Percentiles rank a stretch among this genome's conserved stretches.
phyloP scores from a whole-genome alignment of 495 filamentous ascomycete species.

The Thermochaetoides thermophila region DNA sequence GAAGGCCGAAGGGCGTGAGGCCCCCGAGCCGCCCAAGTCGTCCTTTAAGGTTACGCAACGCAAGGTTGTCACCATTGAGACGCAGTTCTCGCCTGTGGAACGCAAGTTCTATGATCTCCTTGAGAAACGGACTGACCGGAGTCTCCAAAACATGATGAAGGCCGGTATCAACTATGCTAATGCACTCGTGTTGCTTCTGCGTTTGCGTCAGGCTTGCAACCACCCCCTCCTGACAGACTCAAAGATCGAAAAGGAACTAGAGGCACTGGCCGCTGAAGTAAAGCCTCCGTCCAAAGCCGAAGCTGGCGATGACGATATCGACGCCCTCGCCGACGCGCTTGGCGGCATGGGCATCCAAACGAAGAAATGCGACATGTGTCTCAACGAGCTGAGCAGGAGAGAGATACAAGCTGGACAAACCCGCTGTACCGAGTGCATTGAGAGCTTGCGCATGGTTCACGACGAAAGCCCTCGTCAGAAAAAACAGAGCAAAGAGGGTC shows the following conservation, averaged over 20 bases:
- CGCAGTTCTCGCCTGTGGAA: slow-evolving; percentile 67
- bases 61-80: slow-evolving; percentile 66
- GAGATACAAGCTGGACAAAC: slow-evolving; percentile 43
- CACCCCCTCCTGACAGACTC: slow-evolving; percentile 76
- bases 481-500: slow-evolving; percentile 30
- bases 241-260: slow-evolving; percentile 73
- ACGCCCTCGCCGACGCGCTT: slow-evolving; percentile 73
- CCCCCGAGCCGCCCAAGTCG: slow-evolving; percentile 21
- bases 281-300: slow-evolving; percentile 32
- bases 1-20: slow-evolving; percentile 34
- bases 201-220: slow-evolving; percentile 85
- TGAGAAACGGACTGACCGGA: slow-evolving; percentile 69
- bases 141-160: slow-evolving; percentile 76
- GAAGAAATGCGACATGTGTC: slow-evolving; percentile 82
- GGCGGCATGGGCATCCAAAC: slow-evolving; percentile 66
- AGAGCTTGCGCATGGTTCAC: slow-evolving; percentile 21
- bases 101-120: slow-evolving; percentile 71
- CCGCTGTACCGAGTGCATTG: slow-evolving; percentile 18
- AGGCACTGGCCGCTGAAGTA: slow-evolving; percentile 56
- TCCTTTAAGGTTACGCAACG: slow-evolving; percentile 79
- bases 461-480: slow-evolving; percentile 21
- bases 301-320: slow-evolving; percentile 48
- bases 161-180: slow-evolving; percentile 36
- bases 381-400: slow-evolving; percentile 46
- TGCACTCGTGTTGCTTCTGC: slow-evolving; percentile 75